Base-by-base conservation (phyloP, 768 basidiomycete genomes). In the Amanita rubescens region DNA sequence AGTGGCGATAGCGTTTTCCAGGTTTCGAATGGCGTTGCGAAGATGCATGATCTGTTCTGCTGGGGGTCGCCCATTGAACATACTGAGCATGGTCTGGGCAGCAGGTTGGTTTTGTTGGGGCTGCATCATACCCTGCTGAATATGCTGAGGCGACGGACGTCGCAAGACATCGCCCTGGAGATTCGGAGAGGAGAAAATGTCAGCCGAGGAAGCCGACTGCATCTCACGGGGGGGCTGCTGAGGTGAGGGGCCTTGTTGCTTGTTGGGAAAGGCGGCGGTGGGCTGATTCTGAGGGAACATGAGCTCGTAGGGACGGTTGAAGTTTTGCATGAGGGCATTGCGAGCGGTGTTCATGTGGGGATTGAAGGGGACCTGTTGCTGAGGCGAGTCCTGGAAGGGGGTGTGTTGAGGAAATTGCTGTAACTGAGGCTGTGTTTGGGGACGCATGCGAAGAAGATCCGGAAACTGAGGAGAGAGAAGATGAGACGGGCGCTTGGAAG, bases 101-200 rank as follows among this genome's bases (percentile, higher is more conserved):
- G n/a, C 35, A 8, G 22, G 12, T 5, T 45, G 52, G 2, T 30
- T 34, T 12, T 42, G 51, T 19, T 34, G 47, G 33, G 43, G 42
- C 25, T 10, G 20, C 27, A 46, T 35, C 33, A 45, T 45, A 20
- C 33, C 33, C 15, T 15, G 17, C 44, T 44, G 43, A 14, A 53
- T 25, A 53, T 53, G 52, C 34, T 53, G 52, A 25, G 43, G 82
- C 25, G 78, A 78, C 5, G 75, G 70, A 9, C 75, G 78, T 33
- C 76, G 74, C 60, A 81, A 70, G 24, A 69, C 72, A 24, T 78
- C 75, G 57, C 68, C 65, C 25, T 65, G 50, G 66, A 78, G 71
- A 22, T 68, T 69, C n/a, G 77, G 67, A 7, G 78, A 65, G 19
- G 74, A 60, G 62, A 82, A 81, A 59, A 78, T 72, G 52, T 81